A percentile compares a stretch with the other conserved stretches of the same genome.
phyloP scores from a whole-genome alignment of 2,329 filamentous ascomycete species.

The Pseudocercospora musae region DNA sequence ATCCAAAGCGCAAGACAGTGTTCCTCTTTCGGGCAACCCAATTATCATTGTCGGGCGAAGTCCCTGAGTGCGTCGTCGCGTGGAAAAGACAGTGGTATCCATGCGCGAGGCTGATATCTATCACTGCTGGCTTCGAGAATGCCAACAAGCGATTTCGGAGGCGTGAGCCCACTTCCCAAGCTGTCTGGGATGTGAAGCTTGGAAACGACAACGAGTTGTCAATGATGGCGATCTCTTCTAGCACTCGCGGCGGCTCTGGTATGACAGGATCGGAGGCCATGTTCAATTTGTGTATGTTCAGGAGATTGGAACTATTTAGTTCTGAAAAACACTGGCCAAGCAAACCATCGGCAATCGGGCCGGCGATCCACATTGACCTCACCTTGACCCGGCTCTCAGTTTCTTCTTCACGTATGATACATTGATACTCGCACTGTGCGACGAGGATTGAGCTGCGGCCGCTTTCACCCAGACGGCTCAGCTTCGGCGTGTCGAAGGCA shows the following conservation, averaged over 20 bases:
- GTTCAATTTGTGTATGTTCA: not conserved
- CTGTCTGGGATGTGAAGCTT: constrained; percentile 62
- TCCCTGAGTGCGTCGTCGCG: constrained; percentile 62
- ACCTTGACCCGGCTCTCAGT: not conserved
- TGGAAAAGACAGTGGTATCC: constrained; percentile 60
- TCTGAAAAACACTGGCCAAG: not conserved
- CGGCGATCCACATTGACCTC: not conserved
- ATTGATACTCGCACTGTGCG: not conserved
- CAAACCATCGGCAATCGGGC: not conserved
- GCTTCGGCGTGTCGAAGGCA: too few species aligned
- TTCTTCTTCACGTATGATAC: not conserved
- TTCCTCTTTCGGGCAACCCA: constrained; percentile 67
- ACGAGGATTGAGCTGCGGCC: not conserved
- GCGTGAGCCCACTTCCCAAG: constrained; percentile 62
- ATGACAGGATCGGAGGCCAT: constrained; percentile 28
- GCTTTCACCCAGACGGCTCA: not conserved
- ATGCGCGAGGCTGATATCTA: constrained; percentile 63
- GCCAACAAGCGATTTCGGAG: constrained; percentile 61
- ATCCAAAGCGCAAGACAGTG: constrained; percentile 68
- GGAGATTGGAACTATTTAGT: not conserved
- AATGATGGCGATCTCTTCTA: constrained; percentile 40
- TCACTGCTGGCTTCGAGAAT: constrained; percentile 55
- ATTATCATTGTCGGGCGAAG: constrained; percentile 57
- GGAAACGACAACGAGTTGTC: constrained; percentile 46
- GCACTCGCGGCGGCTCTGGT: constrained; percentile 33